A percentile compares a stretch with the other conserved stretches of the same genome.
Evolutionary conservation across 176 grass and related monocot species (phyloP).

Genomic region (Carex myosuroides): DNA sequence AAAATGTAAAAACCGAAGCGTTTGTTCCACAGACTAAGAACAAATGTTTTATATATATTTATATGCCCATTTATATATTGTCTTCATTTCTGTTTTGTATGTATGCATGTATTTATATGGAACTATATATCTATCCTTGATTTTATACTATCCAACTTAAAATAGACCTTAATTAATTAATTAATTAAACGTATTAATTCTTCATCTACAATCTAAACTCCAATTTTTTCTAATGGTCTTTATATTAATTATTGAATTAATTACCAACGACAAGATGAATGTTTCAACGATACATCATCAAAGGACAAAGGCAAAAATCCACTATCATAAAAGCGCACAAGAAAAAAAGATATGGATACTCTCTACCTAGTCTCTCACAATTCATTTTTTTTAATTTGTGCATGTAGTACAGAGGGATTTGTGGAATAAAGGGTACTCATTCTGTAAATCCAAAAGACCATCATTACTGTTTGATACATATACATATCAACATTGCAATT

Average conservation of each 20-base stretch:
- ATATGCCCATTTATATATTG: too few species aligned
- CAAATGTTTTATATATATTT: too few species aligned
- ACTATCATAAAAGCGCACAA: neutral
- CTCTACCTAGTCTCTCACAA: neutral
- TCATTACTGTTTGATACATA: too few species aligned
- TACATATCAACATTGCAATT: neutral
- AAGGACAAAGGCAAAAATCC: neutral
- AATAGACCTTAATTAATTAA: too few species aligned
- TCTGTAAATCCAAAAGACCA: too few species aligned
- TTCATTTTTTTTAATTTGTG: neutral
- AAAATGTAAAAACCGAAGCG: too few species aligned
- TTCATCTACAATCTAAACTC: neutral
- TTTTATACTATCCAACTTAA: too few species aligned
- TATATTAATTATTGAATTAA: neutral
- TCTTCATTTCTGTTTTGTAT: too few species aligned
- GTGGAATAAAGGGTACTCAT: neutral
- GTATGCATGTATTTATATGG: too few species aligned
- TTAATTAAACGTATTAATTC: too few species aligned
- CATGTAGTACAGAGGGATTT: neutral
- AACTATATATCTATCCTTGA: too few species aligned
- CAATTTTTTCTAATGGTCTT: neutral
- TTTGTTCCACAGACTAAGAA: too few species aligned
- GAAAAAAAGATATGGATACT: neutral
- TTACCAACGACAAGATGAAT: neutral
- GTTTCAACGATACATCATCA: neutral